These are phyloP conservation scores for Coix lacrymajobi DNA, from an alignment of 176 grass and related monocot species.

Conservation along the genomic window DNA sequence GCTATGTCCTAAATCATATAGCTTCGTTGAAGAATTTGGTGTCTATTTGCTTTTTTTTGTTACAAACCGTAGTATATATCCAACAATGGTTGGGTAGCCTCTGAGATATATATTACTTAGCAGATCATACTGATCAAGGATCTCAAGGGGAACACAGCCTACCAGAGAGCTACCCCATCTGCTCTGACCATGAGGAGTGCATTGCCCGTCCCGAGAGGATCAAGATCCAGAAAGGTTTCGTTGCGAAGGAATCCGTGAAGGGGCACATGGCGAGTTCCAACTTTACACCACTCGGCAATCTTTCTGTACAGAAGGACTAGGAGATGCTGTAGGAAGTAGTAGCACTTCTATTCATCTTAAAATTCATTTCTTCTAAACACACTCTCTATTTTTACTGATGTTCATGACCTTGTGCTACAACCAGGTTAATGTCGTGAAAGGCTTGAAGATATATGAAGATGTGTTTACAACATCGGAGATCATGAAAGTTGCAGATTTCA, in stretches of 20 bases:
- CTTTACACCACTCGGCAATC: constrained; percentile 52
- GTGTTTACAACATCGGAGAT: constrained; percentile 87
- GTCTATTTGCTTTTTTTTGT: not conserved
- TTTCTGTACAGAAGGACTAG: constrained; percentile 66
- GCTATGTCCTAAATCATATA: not conserved
- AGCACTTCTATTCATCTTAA: constrained; percentile 28
- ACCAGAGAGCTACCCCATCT: constrained; percentile 59
- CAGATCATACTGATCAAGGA: constrained; percentile 71
- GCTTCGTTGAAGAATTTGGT: not conserved
- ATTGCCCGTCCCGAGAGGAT: constrained; percentile 71
- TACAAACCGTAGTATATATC: constrained; percentile 7
- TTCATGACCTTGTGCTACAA: constrained; percentile 29
- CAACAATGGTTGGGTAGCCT: constrained; percentile 28
- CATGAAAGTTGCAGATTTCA: constrained; percentile 62
- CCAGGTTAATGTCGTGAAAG: constrained; percentile 99
- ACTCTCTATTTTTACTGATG: constrained; percentile 20
- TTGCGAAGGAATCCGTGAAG: constrained; percentile 94
- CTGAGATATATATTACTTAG: constrained; percentile 45
- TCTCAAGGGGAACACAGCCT: constrained; percentile 69
- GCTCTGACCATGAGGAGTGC: constrained; percentile 67
- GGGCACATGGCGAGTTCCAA: constrained; percentile 95
- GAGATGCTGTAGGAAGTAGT: constrained; percentile 76
- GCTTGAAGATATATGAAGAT: constrained; percentile 92
- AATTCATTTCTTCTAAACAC: not conserved
- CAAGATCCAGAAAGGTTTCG: constrained; percentile 95